phyloP scores from a whole-genome alignment of 208 protist species.

The Porcisia hertigi region DNA sequence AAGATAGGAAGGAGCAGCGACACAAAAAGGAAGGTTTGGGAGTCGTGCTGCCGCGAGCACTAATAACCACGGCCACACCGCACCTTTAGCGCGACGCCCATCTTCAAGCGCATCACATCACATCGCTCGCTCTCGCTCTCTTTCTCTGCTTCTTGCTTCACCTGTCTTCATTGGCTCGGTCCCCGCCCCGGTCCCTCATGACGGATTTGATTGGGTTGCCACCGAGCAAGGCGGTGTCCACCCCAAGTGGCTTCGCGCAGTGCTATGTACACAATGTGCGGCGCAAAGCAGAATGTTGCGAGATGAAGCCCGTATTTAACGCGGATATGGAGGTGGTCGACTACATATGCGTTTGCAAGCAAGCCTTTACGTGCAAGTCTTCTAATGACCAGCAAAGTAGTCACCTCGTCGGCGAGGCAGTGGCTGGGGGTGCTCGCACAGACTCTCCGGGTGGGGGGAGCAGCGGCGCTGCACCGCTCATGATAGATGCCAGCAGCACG shows the following conservation, averaged over 20 bases:
- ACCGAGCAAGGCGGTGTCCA: slow-evolving; percentile 1
- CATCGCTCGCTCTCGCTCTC: background rate
- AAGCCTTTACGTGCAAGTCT: slow-evolving; percentile 34
- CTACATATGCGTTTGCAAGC: slow-evolving; percentile 61
- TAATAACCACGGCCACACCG: background rate
- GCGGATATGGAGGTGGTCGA: slow-evolving; percentile 67
- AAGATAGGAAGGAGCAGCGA: background rate
- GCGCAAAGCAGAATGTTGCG: slow-evolving; percentile 57
- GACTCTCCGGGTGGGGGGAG: background rate
- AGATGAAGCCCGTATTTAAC: slow-evolving; percentile 51
- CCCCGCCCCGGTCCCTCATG: background rate
- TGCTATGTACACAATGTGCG: slow-evolving; percentile 56
- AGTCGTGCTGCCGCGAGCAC: background rate
- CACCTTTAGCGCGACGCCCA: background rate
- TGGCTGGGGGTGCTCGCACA: background rate
- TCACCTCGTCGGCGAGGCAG: background rate
- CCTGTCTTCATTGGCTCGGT: background rate
- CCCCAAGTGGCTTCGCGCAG: slow-evolving; percentile 41
- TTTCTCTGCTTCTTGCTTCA: background rate
- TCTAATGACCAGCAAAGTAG: slow-evolving; percentile 7
- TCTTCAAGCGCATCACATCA: background rate
- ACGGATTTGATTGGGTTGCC: background rate
- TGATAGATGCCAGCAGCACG: slow-evolving; percentile 28
- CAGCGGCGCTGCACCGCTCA: slow-evolving; percentile 1
- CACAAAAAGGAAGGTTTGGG: background rate